phyloP scores from a whole-genome alignment of 2,329 filamentous ascomycete genomes.

The Daldinia sp. region DNA sequence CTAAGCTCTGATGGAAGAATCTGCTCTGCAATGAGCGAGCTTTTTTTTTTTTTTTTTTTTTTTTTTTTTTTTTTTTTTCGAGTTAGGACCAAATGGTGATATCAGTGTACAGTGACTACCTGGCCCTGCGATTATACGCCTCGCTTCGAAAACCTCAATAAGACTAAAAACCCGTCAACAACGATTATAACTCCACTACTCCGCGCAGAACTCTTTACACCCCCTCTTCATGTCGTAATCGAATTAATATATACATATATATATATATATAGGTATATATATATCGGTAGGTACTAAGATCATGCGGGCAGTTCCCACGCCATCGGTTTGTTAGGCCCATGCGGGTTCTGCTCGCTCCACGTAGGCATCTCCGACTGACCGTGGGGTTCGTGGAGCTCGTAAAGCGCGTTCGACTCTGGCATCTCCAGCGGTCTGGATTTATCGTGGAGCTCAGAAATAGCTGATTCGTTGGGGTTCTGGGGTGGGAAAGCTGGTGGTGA shows the following conservation, averaged over 20 bases:
- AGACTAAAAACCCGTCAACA: neutral
- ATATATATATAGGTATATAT: too few relatives aligned
- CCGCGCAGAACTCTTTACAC: neutral
- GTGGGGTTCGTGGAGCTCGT: constrained; percentile 25
- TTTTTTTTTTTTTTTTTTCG: too few relatives aligned
- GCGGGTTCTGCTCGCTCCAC: constrained; percentile 11
- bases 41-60: too few relatives aligned
- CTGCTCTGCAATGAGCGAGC: neutral
- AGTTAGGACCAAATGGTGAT: neutral
- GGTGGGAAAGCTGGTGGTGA: neutral
- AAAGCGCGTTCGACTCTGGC: neutral
- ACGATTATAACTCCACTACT: neutral
- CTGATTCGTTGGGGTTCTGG: neutral
- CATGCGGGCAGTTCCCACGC: constrained; percentile 29
- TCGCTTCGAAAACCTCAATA: neutral
- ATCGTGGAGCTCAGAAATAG: neutral
- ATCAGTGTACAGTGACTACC: neutral
- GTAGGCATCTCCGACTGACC: constrained; percentile 22
- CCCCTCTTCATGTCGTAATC: neutral
- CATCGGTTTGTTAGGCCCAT: constrained; percentile 10
- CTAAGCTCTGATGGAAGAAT: neutral
- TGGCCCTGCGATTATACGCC: neutral
- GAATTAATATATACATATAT: too few relatives aligned
- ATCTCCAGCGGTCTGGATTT: constrained; percentile 4
- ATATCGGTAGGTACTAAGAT: neutral